Conservation (phyloP, 768 basidiomycete genomes). For the Agrocybe praecox region DNA sequence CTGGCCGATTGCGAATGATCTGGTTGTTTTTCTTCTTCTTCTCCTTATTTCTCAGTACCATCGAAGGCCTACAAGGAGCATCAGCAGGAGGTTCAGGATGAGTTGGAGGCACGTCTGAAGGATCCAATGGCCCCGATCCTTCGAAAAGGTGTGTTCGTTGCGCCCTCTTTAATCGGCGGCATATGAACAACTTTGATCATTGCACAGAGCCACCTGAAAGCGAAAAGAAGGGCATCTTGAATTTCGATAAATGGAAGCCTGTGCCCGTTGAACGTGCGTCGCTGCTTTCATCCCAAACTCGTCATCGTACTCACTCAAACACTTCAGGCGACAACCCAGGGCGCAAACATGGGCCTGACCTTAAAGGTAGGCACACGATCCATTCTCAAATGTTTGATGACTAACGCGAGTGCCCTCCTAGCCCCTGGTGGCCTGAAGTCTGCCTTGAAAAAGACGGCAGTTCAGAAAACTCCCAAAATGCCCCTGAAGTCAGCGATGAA, state of each 20-base stretch:
- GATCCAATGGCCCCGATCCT: conserved; percentile 6
- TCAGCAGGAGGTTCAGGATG: background rate
- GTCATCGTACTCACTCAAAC: background rate
- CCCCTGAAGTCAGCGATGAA: conserved; percentile 25
- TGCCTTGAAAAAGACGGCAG: conserved; percentile 14
- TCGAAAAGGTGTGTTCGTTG: conserved; percentile 11
- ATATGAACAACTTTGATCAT: background rate
- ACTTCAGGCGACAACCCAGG: background rate
- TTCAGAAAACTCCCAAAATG: background rate
- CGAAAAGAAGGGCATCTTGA: conserved; percentile 7
- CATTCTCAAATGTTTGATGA: background rate
- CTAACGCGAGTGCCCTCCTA: background rate
- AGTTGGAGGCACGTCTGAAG: background rate
- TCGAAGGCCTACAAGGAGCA: conserved; percentile 23
- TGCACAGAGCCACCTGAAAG: background rate
- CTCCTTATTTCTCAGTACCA: conserved; percentile 10
- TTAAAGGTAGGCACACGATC: conserved; percentile 9
- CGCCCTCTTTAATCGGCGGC: background rate
- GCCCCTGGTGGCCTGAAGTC: conserved; percentile 8
- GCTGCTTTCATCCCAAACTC: background rate
- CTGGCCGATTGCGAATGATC: background rate
- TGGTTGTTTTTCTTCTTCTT: background rate
- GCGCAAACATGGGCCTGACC: background rate
- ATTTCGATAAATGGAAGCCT: conserved; percentile 16
- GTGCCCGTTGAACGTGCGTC: conserved; percentile 7